Evolutionary conservation across 305 asterid species (phyloP).

Genomic region (Fraxinus baroniana): DNA sequence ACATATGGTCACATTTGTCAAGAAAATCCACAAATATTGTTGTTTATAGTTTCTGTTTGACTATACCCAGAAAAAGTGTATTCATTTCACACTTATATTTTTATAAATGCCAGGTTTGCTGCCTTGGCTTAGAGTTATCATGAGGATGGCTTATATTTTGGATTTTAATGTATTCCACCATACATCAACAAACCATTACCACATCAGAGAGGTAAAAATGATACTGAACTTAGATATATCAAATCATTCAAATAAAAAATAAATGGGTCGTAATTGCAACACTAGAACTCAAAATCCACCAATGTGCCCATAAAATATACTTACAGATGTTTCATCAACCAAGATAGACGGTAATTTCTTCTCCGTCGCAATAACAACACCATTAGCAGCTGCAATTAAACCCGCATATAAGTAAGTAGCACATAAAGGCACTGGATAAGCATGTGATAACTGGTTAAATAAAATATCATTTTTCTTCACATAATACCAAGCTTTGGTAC

Average conservation of each 20-base stretch:
- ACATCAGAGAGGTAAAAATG: background rate
- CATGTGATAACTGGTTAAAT: background rate
- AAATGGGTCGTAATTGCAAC: background rate
- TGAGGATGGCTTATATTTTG: background rate
- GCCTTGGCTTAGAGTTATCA: background rate
- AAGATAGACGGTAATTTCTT: slow-evolving; percentile 90
- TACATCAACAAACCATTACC: background rate
- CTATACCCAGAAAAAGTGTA: background rate
- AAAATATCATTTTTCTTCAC: background rate
- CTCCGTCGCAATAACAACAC: slow-evolving; percentile 96
- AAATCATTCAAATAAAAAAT: background rate
- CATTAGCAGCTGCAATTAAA: slow-evolving; percentile 84
- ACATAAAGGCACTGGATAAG: background rate
- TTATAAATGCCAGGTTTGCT: background rate
- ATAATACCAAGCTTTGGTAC: background rate
- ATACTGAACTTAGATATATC: background rate
- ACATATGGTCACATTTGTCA: background rate
- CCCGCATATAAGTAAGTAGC: background rate
- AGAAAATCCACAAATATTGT: background rate
- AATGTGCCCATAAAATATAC: slow-evolving; percentile 29
- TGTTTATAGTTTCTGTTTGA: background rate
- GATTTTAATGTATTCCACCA: too few relatives aligned
- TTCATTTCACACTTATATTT: background rate
- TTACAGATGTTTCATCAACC: slow-evolving; percentile 95
- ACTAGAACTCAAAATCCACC: background rate